These are phyloP conservation scores for Pyrenopolyporus hunteri DNA, from an alignment of 495 filamentous ascomycete genomes.

Conservation along the genomic window DNA sequence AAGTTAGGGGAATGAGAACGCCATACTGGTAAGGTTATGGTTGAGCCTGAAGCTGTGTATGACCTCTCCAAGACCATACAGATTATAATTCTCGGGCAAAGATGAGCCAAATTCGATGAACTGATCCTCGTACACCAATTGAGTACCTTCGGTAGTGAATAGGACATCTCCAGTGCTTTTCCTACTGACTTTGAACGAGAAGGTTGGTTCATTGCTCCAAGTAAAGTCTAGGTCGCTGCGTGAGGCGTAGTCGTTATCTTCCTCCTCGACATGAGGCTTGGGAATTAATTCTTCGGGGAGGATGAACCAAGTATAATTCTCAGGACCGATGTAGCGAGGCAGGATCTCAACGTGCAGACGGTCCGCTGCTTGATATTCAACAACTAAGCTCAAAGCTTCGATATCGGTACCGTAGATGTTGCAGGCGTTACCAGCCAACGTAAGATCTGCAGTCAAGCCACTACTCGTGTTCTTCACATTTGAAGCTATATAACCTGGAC, in stretches of 20 bases:
- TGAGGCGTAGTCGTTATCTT: slow-evolving; percentile 30
- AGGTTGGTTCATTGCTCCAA: slow-evolving; percentile 69
- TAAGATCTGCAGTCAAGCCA: slow-evolving; percentile 66
- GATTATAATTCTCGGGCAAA: slow-evolving; percentile 72
- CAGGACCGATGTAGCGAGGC: slow-evolving; percentile 66
- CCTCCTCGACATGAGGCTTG: slow-evolving; percentile 60
- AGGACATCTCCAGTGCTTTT: slow-evolving; percentile 68
- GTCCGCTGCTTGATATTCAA: slow-evolving; percentile 73
- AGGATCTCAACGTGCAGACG: slow-evolving; percentile 81
- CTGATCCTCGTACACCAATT: slow-evolving; percentile 79
- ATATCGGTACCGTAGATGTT: slow-evolving; percentile 78
- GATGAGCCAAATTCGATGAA: slow-evolving; percentile 77
- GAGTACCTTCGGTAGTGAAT: slow-evolving; percentile 72
- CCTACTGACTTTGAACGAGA: slow-evolving; percentile 74
- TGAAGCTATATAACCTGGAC: slow-evolving; percentile 75
- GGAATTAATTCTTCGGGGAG: slow-evolving; percentile 69
- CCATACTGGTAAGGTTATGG: slow-evolving; percentile 72
- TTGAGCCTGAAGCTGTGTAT: slow-evolving; percentile 75
- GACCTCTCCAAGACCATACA: slow-evolving; percentile 86
- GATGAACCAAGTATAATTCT: slow-evolving; percentile 71
- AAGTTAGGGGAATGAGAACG: background rate
- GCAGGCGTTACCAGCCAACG: slow-evolving; percentile 69
- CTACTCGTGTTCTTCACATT: slow-evolving; percentile 59
- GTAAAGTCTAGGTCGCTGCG: slow-evolving; percentile 62
- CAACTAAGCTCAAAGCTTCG: slow-evolving; percentile 64